Evolutionary conservation across 257 asterid genomes (phyloP).

Genomic region (Parsonsia alboflavescens): DNA sequence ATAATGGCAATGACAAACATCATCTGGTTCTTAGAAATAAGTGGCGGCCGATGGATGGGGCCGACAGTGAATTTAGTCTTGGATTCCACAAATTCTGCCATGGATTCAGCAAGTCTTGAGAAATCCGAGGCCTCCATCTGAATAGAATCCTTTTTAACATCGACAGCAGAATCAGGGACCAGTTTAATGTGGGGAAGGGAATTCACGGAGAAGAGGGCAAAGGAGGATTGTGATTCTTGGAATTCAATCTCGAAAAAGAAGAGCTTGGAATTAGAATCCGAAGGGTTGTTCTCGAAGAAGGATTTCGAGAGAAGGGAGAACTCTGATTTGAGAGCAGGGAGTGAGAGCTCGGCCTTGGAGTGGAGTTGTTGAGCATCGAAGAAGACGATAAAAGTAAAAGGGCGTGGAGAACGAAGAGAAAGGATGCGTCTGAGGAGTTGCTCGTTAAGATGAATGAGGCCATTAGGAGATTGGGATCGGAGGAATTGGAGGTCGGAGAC

Average conservation of each 20-base stretch:
- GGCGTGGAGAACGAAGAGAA: constrained; percentile 59
- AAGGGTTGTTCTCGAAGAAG: constrained; percentile 54
- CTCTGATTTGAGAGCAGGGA: constrained; percentile 55
- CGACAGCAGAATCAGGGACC: constrained; percentile 51
- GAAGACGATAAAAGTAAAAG: constrained; percentile 68
- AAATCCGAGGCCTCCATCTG: constrained; percentile 72
- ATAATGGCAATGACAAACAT: constrained; percentile 32
- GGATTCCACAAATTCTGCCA: constrained; percentile 71
- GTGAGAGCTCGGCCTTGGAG: constrained; percentile 53
- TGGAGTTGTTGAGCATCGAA: constrained; percentile 78
- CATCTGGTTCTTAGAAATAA: constrained; percentile 55
- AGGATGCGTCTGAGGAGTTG: constrained; percentile 51
- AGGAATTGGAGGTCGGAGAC: constrained; percentile 44
- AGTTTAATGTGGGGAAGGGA: constrained; percentile 81
- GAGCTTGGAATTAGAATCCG: constrained; percentile 23
- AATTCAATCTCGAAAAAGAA: constrained; percentile 74
- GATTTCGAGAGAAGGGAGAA: constrained; percentile 57
- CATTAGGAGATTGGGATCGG: constrained; percentile 48
- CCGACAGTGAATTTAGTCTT: constrained; percentile 46
- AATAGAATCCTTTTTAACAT: constrained; percentile 46
- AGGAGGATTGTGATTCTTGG: constrained; percentile 61
- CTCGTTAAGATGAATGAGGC: constrained; percentile 60
- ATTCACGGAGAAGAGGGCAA: constrained; percentile 53
- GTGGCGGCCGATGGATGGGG: constrained; percentile 55
- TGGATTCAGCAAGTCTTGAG: constrained; percentile 68